Conservation (phyloP, 352 stramenopile genomes). For the Globisporangium iwayamae region DNA sequence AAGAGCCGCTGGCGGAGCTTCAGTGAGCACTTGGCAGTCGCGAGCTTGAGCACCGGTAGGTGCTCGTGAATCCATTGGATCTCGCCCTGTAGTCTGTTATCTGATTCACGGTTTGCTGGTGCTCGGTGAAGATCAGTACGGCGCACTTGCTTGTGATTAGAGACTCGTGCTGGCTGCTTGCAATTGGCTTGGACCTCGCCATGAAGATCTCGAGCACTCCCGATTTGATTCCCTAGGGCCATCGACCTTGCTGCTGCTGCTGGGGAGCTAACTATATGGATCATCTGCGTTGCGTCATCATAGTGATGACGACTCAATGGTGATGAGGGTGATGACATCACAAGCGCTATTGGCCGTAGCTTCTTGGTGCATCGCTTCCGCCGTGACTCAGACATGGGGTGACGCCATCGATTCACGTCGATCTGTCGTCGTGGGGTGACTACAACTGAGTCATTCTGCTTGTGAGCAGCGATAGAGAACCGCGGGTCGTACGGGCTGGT, state of each 20-base stretch:
- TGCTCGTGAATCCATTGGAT: constrained; percentile 65
- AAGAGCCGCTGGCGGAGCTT: constrained; percentile 39
- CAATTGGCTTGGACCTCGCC: neutral
- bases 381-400: neutral
- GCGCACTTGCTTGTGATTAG: constrained; percentile 4
- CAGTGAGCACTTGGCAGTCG: constrained; percentile 40
- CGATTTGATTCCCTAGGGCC: neutral
- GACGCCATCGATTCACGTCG: neutral
- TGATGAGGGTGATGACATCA: neutral
- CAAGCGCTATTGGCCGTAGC: neutral
- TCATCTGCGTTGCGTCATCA: neutral
- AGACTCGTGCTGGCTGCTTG: neutral
- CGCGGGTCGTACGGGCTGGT: constrained; percentile 15
- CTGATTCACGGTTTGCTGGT: neutral
- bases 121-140: constrained; percentile 6
- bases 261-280: neutral
- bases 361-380: constrained; percentile 11
- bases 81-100: constrained; percentile 27
- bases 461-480: neutral
- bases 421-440: neutral
- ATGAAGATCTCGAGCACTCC: constrained; percentile 4
- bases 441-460: neutral
- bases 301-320: neutral
- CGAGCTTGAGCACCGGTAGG: constrained; percentile 50
- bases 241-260: neutral